Conservation (phyloP, 805 yeast species). For the Cyberlindnera japonica region DNA sequence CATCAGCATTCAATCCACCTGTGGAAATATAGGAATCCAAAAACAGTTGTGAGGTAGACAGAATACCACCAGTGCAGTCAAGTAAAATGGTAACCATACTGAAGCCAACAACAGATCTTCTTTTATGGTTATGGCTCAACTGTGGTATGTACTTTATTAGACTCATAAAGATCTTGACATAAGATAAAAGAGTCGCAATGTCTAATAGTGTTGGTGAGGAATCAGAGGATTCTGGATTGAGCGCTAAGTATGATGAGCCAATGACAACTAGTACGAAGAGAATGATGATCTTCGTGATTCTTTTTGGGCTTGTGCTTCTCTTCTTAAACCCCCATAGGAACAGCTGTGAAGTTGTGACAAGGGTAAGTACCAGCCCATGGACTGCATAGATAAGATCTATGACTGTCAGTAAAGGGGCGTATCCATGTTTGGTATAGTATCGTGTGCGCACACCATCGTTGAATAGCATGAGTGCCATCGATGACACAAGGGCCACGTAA, state of each 20-base stretch:
- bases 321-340: constrained; percentile 27
- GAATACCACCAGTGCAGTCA: constrained; percentile 35
- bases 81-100: constrained; percentile 53
- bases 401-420: constrained; percentile 38
- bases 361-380: constrained; percentile 44
- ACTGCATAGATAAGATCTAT: constrained; percentile 45
- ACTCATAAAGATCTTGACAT: constrained; percentile 46
- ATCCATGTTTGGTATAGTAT: constrained; percentile 31
- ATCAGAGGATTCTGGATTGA: constrained; percentile 9
- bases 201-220: constrained; percentile 27
- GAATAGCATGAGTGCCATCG: constrained; percentile 42
- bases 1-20: constrained; percentile 23
- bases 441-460: constrained; percentile 31
- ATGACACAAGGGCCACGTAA: constrained; percentile 39
- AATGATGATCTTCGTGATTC: constrained; percentile 22
- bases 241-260: constrained; percentile 9
- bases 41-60: constrained; percentile 24
- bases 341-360: constrained; percentile 40
- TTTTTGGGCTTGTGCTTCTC: constrained; percentile 16
- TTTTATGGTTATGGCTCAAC: constrained; percentile 69
- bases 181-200: constrained; percentile 35
- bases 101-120: constrained; percentile 82
- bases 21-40: constrained; percentile 26
- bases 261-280: constrained; percentile 3
- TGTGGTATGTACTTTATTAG: constrained; percentile 70